Base-by-base conservation (phyloP, 208 protist species). In the Crithidia thermophila region DNA sequence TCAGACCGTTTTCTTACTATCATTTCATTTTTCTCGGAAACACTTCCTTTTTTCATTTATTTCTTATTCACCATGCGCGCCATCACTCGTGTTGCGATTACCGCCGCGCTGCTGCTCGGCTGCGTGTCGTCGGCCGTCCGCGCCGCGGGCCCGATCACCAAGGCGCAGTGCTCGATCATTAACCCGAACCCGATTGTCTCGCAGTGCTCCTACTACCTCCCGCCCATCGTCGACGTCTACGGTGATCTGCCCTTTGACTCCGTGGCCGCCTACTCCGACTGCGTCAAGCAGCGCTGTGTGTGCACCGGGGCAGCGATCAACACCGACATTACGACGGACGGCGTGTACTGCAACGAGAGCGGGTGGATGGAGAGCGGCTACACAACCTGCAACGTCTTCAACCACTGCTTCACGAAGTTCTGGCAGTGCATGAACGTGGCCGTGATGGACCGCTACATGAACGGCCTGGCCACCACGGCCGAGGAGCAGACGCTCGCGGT, bases 211-310 rank as follows among this genome's bases (percentile, higher is more conserved):
- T 27, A 10, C 33, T 79, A 79, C 63, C 40, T 77, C 20, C 42
- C 60, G 4, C 78, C 79, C 0, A 49, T 52, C n/a, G 20, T 61
- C 0, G 66, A 85, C 39, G 11, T 84, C 16, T 79, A 79, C 46
- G 39, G 39, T 2, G 14, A 21, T 0, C 67, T 90, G 36, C 84
- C 84, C 0, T 90, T 72, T 52, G 62, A 78, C 62, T 56, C 37
- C 16, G 43, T 69, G 11, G 55, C 68, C 0, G 69, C 18, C 23
- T 90, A 90, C 72, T 4, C 3, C 27, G 6, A 53, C 6, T 90
- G 84, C 57, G 84, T 90, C 25, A 60, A 61, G 42, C 28, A 81
- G 47, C 84, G 84, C 20, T 90, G 84, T 16, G 59, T 72, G 34
- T 90, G 84, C 71, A 76, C 72, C 1, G 61, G 57, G 11, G 72